Base-by-base conservation (phyloP, 2,329 filamentous ascomycete species). In the Phoma herbarum region DNA sequence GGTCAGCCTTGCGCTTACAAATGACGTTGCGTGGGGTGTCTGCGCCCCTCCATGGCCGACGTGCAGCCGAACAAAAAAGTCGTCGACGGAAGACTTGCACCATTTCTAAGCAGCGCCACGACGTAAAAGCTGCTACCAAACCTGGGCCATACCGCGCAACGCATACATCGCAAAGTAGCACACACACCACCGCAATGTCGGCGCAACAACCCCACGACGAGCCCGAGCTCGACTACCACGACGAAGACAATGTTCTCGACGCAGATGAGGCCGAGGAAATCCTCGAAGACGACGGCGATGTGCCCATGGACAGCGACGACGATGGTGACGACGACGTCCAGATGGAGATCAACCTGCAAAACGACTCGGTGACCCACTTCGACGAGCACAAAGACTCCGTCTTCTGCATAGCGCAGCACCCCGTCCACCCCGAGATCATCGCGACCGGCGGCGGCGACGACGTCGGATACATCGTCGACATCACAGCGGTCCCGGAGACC, bases 381-480 rank as follows among this genome's bases (percentile, higher is more conserved):
- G 95, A 98, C 81, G 79, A 81, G 33, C 92, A 97, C 81, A 90
- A 88, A 68, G 93, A 97, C 84, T 93, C 90, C 60, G 90, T 99
- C 72, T 99, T 97, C 82, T 88, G 91, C 79, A 95, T 99, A 75
- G 92, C 94, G 18, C 92, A 97, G 76, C 95, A 99, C 76, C 95
- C 95, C 4, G 82, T 88, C 7, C 84, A 90, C 73, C 87, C 90
- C 6, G 84, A 88, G 20, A 88, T 98, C 60, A 83, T 98, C 60
- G 90, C 93, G 3, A 97, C 95, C 0, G 95, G 95, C 60, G 95
- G 93, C 64, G 89, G 89, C 33, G 89, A 91, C 70, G 95, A 97
- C 59, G 88, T 90, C 20, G 93, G 91, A 52, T 97, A 94, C 80
- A 85, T 99, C 14, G 88, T 96, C 75, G 91, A 97, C 77, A 87